These are phyloP conservation scores for Solanum habrochaites DNA, from an alignment of 257 asterid species.

Conservation along the genomic window DNA sequence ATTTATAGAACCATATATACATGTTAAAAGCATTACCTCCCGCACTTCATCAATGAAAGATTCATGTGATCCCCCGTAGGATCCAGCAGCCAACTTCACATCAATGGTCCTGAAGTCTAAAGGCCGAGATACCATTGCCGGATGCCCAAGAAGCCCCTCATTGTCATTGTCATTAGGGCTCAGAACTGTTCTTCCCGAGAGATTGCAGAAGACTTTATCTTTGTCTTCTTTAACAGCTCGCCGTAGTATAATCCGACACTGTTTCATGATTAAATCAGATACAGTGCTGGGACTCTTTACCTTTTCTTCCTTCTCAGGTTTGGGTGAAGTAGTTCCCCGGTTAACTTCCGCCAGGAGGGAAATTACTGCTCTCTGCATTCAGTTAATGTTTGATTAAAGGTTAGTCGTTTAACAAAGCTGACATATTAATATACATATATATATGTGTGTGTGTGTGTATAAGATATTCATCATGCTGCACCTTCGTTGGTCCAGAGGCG, in stretches of 20 bases:
- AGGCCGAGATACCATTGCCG: constrained; percentile 92
- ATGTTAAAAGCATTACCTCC: constrained; percentile 43
- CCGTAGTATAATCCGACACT: constrained; percentile 80
- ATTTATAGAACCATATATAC: background rate
- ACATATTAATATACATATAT: background rate
- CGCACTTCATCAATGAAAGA: constrained; percentile 86
- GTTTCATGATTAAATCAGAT: constrained; percentile 64
- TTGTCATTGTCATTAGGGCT: constrained; percentile 67
- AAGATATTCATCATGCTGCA: constrained; percentile 12
- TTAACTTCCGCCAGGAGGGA: constrained; percentile 54
- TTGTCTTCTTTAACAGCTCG: constrained; percentile 58
- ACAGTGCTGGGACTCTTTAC: constrained; percentile 32
- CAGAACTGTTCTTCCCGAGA: constrained; percentile 58
- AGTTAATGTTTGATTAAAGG: constrained; percentile 3
- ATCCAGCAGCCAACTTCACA: constrained; percentile 83
- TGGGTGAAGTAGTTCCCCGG: constrained; percentile 38
- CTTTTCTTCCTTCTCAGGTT: constrained; percentile 65
- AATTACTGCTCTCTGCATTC: constrained; percentile 78
- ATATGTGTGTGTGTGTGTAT: too few relatives aligned
- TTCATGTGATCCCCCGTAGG: constrained; percentile 82
- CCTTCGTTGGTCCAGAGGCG: constrained; percentile 99
- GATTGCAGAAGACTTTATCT: constrained; percentile 82
- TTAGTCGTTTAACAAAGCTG: background rate
- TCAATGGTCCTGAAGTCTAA: constrained; percentile 89
- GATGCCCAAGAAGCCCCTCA: constrained; percentile 80